Evolutionary conservation across 768 basidiomycete genomes (phyloP).

Genomic region (Xerocomellus chrysenteron): DNA sequence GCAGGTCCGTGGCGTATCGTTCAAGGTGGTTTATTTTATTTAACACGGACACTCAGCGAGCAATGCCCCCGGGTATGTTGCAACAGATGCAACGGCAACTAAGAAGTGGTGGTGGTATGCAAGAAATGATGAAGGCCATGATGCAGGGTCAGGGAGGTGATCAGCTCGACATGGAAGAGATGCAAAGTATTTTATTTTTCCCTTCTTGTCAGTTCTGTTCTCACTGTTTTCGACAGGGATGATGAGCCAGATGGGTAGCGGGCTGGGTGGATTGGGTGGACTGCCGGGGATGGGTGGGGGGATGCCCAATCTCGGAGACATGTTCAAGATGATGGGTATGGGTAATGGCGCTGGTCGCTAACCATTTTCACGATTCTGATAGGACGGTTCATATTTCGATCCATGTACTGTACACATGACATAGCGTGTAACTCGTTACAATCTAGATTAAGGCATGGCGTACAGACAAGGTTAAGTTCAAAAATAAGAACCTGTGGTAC

Average conservation of each 20-base stretch:
- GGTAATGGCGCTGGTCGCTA: slow-evolving; percentile 45
- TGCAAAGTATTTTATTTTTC: slow-evolving; percentile 65
- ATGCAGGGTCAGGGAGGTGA: slow-evolving; percentile 94
- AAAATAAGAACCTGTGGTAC: slow-evolving; percentile 5
- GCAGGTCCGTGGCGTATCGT: slow-evolving; percentile 55
- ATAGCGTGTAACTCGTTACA: slow-evolving; percentile 9
- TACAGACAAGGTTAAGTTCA: slow-evolving; percentile 32
- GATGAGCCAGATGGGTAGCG: slow-evolving; percentile 85
- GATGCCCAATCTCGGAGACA: slow-evolving; percentile 70
- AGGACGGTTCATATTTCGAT: slow-evolving; percentile 10
- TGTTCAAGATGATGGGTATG: slow-evolving; percentile 91
- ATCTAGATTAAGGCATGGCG: slow-evolving; percentile 17
- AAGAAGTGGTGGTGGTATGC: slow-evolving; percentile 83
- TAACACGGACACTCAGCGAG: slow-evolving; percentile 49
- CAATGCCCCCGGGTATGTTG: slow-evolving; percentile 94
- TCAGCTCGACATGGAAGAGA: slow-evolving; percentile 89
- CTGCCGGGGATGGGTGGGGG: slow-evolving; percentile 54
- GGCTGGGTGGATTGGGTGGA: slow-evolving; percentile 51
- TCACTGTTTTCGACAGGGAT: slow-evolving; percentile 51
- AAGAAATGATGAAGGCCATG: slow-evolving; percentile 98
- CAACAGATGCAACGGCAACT: slow-evolving; percentile 89
- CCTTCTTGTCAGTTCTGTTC: background rate
- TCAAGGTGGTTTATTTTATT: slow-evolving; percentile 3
- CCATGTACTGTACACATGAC: slow-evolving; percentile 18
- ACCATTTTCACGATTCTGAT: slow-evolving; percentile 5